Evolutionary conservation across 2,329 filamentous ascomycete genomes (phyloP), one percentile per base, ranked within the genome.

Genomic region (Talaromyces marneffei): DNA sequence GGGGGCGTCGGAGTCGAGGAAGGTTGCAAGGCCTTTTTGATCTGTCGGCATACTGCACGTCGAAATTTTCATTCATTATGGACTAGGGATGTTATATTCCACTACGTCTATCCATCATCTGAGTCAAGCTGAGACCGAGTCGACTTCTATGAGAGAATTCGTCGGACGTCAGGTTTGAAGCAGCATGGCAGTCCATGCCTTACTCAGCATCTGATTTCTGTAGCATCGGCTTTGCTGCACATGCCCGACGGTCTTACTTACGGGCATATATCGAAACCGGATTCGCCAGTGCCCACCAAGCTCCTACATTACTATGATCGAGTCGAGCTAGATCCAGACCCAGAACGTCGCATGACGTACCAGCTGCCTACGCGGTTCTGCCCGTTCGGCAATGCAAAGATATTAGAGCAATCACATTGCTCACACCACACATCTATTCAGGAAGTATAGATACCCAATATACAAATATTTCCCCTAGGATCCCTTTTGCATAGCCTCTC

Each of bases 1-100:
- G 6, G 92, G 91, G 2, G 71, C 80, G 50, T 86, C 82, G 66
- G 94, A 97, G 82, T 78, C 79, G 66, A 87, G 94, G 74, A 99
- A 99, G 80, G 94, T 97, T 62, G 94, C 94, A 20, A 94, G 95
- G 78, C 94, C 94, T 27, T 90, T 90, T 70, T 94, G n/a, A 52
- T 9, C 29, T 33, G 10, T 23, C 27, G 48, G 4, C n/a, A 33
- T 10, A 1, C 8, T 18, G 12, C 6, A 33, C 23, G 29, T 52
- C 29, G 48, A 31, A 1, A 12, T 6, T 33, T 35, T 20, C 10
- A 33, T 33, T 12, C 20, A 20, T n/a, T 4, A 31, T 50, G 25
- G 27, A 31, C n/a, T 50, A 31, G 27, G 27, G 27, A 18, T 31
- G 14, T n/a, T 9, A n/a, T 48, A 48, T 50, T 2, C 44, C 5